Evolutionary conservation across 345 rosid species (phyloP).

Genomic region (Arabidopsis suecica): DNA sequence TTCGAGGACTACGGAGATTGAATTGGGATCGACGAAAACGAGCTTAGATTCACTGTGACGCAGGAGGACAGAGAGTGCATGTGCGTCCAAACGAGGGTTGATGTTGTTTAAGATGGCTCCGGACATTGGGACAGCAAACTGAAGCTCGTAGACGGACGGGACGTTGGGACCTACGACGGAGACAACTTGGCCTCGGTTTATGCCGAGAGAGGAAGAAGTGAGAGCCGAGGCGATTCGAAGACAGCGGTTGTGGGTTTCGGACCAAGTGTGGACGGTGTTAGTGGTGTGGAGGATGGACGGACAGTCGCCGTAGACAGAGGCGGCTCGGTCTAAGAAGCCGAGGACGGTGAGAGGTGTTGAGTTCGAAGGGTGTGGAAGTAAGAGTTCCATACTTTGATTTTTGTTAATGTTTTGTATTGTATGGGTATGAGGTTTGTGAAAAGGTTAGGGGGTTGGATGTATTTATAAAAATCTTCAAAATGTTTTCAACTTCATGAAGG

Average conservation of each 20-base stretch:
- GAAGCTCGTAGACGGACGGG: slow-evolving; percentile 74
- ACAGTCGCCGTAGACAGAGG: slow-evolving; percentile 79
- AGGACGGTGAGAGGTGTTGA: slow-evolving; percentile 51
- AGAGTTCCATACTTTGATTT: slow-evolving; percentile 44
- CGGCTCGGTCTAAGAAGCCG: slow-evolving; percentile 63
- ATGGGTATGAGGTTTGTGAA: slow-evolving; percentile 6
- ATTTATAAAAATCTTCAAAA: slow-evolving; percentile 28
- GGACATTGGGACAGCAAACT: slow-evolving; percentile 73
- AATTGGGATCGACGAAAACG: slow-evolving; percentile 60
- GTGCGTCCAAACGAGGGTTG: slow-evolving; percentile 67
- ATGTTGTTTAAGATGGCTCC: slow-evolving; percentile 69
- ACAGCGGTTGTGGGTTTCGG: slow-evolving; percentile 74
- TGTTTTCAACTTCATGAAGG: neutral
- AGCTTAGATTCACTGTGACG: slow-evolving; percentile 68
- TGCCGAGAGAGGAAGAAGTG: slow-evolving; percentile 51
- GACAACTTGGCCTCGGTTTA: slow-evolving; percentile 56
- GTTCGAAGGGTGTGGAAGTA: slow-evolving; percentile 47
- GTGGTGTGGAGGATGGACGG: slow-evolving; percentile 61
- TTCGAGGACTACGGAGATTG: slow-evolving; percentile 50
- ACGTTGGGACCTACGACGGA: slow-evolving; percentile 67
- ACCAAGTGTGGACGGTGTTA: slow-evolving; percentile 65
- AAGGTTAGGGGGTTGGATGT: slow-evolving; percentile 4
- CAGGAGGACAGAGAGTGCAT: slow-evolving; percentile 53
- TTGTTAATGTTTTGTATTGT: slow-evolving; percentile 7
- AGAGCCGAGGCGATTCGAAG: slow-evolving; percentile 79